phyloP scores from a whole-genome alignment of 2,329 filamentous ascomycete species.

The Ophiostoma himal-ulmi region DNA sequence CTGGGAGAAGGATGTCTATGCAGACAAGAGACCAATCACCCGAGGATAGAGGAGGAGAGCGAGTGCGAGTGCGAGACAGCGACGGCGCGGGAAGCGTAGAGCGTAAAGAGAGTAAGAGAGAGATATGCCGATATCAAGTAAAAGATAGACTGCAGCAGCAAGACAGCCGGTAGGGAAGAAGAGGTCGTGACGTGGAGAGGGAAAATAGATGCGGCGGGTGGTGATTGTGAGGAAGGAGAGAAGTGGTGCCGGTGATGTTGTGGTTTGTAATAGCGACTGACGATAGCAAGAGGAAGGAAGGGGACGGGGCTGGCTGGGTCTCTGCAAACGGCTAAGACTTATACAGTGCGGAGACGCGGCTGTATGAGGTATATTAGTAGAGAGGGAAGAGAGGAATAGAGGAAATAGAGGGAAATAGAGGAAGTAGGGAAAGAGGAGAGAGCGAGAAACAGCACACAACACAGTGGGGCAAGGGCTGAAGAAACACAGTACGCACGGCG shows the following conservation, averaged over 20 bases:
- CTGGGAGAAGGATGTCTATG: neutral
- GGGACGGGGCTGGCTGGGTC: neutral
- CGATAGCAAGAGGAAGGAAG: conserved; percentile 8
- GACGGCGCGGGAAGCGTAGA: neutral
- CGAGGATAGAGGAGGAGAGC: neutral
- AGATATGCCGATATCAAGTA: neutral
- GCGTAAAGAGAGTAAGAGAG: neutral
- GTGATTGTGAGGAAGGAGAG: neutral
- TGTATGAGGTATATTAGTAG: neutral
- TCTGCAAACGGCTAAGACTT: conserved; percentile 11
- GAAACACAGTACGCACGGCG: conserved; percentile 8
- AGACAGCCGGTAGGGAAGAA: neutral
- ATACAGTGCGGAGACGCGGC: neutral
- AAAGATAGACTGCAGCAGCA: neutral
- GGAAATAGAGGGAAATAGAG: conserved; percentile 4
- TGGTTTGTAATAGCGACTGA: conserved; percentile 7
- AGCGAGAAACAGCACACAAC: conserved; percentile 6
- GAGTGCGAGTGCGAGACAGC: neutral
- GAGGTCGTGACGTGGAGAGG: neutral
- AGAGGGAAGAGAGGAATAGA: neutral
- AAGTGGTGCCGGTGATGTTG: neutral
- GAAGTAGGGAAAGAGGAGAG: neutral
- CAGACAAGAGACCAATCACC: neutral
- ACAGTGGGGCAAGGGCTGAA: conserved; percentile 1
- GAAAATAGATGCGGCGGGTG: neutral